These are phyloP conservation scores for Trametes maxima DNA, from an alignment of 768 basidiomycete species.

Conservation along the genomic window DNA sequence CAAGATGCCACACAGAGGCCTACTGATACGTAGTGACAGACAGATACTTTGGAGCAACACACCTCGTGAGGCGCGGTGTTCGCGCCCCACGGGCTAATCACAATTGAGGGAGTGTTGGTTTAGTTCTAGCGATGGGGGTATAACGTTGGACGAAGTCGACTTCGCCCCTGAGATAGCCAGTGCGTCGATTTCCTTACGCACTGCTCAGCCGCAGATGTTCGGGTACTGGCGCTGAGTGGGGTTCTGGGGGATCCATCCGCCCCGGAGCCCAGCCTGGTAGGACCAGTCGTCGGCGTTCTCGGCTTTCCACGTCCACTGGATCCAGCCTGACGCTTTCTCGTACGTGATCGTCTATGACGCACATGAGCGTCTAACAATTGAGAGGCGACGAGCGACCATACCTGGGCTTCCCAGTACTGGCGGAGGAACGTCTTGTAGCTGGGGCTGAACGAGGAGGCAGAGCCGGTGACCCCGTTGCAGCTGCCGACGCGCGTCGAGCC, in stretches of 20 bases:
- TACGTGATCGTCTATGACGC: slow-evolving; percentile 50
- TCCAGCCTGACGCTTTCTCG: slow-evolving; percentile 73
- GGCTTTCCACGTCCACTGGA: slow-evolving; percentile 86
- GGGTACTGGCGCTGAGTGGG: slow-evolving; percentile 57
- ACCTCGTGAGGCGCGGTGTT: too few species aligned
- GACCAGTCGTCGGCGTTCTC: slow-evolving; percentile 89
- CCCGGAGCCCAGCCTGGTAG: slow-evolving; percentile 76
- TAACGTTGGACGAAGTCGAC: too few species aligned
- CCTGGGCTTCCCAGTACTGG: slow-evolving; percentile 85
- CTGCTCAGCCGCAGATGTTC: slow-evolving; percentile 54
- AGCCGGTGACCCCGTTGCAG: slow-evolving; percentile 74
- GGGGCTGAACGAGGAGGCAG: slow-evolving; percentile 70
- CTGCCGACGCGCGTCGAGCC: slow-evolving; percentile 73
- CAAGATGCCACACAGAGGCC: too few species aligned
- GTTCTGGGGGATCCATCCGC: slow-evolving; percentile 83
- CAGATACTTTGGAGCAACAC: too few species aligned
- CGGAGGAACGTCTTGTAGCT: slow-evolving; percentile 82
- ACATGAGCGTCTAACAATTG: background rate
- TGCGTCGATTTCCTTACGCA: background rate
- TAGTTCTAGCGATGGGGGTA: too few species aligned
- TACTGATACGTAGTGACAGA: too few species aligned
- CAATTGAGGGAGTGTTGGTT: too few species aligned
- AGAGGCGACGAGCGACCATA: slow-evolving; percentile 31
- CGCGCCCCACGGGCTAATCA: too few species aligned
- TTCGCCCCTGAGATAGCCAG: too few species aligned